These are phyloP conservation scores for Citeromyces matritensis DNA, from an alignment of 805 yeast genomes.

Conservation along the genomic window DNA sequence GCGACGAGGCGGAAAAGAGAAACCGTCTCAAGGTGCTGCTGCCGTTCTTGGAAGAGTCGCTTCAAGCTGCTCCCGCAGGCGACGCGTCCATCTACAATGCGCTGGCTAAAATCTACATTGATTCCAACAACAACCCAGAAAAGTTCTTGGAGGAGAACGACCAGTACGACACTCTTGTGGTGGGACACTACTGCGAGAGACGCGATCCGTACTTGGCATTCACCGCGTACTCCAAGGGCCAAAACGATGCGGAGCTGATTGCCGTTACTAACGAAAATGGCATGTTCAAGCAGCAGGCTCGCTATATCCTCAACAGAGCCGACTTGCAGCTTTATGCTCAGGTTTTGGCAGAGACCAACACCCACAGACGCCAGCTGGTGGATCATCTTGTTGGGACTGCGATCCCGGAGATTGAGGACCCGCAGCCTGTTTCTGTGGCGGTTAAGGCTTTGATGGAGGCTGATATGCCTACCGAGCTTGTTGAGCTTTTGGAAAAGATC, in stretches of 20 bases:
- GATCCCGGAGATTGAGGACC: slow-evolving; percentile 84
- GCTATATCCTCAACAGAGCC: slow-evolving; percentile 82
- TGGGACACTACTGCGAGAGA: slow-evolving; percentile 97
- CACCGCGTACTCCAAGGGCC: slow-evolving; percentile 93
- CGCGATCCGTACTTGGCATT: slow-evolving; percentile 97
- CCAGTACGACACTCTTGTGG: slow-evolving; percentile 82
- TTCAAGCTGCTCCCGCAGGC: slow-evolving; percentile 74
- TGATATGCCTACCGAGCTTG: slow-evolving; percentile 81
- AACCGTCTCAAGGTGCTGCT: slow-evolving; percentile 81
- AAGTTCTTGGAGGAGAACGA: slow-evolving; percentile 87
- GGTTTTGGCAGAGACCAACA: slow-evolving; percentile 62
- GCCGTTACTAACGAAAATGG: slow-evolving; percentile 90
- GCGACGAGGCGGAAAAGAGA: slow-evolving; percentile 91
- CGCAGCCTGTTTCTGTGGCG: slow-evolving; percentile 86
- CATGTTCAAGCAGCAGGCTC: slow-evolving; percentile 98
- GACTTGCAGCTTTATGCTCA: slow-evolving; percentile 70
- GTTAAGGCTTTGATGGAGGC: slow-evolving; percentile 95
- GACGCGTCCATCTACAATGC: slow-evolving; percentile 79
- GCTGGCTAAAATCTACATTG: slow-evolving; percentile 94
- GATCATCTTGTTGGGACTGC: slow-evolving; percentile 95
- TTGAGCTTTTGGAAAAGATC: slow-evolving; percentile 90
- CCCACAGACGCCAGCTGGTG: slow-evolving; percentile 79
- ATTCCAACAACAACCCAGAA: slow-evolving; percentile 94
- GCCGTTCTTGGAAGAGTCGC: slow-evolving; percentile 85
- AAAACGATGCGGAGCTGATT: slow-evolving; percentile 79